These are phyloP conservation scores for Salix koriyanagi DNA, from an alignment of 345 rosid species.

Conservation along the genomic window DNA sequence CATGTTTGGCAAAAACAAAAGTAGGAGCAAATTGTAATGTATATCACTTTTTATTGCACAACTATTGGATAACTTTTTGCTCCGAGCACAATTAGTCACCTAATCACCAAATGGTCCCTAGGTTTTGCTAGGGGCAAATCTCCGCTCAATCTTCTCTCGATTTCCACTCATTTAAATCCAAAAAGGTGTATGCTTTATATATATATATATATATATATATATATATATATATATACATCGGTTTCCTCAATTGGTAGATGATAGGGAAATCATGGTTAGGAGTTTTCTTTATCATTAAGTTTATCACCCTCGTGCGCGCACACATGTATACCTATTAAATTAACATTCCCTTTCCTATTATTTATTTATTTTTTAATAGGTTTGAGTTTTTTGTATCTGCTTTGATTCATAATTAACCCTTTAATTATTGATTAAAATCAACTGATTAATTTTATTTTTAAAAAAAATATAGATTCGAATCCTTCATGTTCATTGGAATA, in stretches of 20 bases:
- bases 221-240: neutral
- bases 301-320: neutral
- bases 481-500: no score
- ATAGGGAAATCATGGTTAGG: neutral
- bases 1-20: neutral
- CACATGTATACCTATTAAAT: no score
- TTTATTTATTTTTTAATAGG: no score
- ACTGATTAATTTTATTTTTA: no score
- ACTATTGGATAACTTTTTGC: neutral
- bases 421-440: no score
- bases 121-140: slow-evolving; percentile 35
- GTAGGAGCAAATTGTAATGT: neutral
- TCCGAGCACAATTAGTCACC: slow-evolving; percentile 16
- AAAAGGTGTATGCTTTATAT: slow-evolving; percentile 21
- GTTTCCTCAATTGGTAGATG: neutral
- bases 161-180: slow-evolving; percentile 34
- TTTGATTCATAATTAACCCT: no score
- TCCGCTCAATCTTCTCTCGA: slow-evolving; percentile 43
- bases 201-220: no score
- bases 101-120: slow-evolving; percentile 16
- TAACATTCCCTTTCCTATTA: no score
- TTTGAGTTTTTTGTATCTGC: no score
- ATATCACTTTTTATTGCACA: neutral
- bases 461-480: no score
- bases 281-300: neutral